Conservation (phyloP, 176 grass and related monocot species). For the Ananas comosus region DNA sequence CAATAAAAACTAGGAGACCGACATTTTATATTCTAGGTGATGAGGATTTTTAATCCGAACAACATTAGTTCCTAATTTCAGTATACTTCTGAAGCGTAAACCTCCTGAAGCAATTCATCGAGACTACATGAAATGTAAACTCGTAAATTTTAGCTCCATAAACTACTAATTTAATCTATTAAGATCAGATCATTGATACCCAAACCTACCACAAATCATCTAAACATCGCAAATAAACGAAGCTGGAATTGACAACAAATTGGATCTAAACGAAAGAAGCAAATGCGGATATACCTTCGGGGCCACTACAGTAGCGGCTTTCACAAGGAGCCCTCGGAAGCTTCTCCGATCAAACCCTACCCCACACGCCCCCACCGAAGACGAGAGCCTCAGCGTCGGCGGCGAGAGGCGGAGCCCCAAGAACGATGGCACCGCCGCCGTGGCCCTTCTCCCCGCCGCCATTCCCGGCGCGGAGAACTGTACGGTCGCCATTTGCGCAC, state of each 20-base stretch:
- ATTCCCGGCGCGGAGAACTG: constrained; percentile 14
- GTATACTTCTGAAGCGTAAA: too few species aligned
- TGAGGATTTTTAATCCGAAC: too few species aligned
- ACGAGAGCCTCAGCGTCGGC: not conserved
- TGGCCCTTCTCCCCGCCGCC: not conserved
- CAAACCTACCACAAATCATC: not conserved
- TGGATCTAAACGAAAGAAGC: too few species aligned
- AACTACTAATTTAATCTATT: too few species aligned
- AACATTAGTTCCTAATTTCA: too few species aligned
- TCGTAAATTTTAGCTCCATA: too few species aligned
- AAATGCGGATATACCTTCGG: constrained; percentile 11
- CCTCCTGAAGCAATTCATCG: too few species aligned
- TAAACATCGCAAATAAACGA: not conserved
- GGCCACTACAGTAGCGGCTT: constrained; percentile 17
- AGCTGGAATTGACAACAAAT: not conserved
- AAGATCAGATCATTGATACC: too few species aligned
- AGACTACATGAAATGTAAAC: too few species aligned
- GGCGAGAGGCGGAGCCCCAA: constrained; percentile 24
- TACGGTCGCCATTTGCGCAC: constrained; percentile 22
- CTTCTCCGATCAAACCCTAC: constrained; percentile 1
- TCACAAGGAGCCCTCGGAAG: constrained; percentile 4
- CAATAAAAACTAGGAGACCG: too few species aligned
- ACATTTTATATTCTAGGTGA: too few species aligned
- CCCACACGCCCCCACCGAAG: constrained; percentile 1
- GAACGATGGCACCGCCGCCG: constrained; percentile 28